Percentiles rank a stretch among this genome's conserved stretches.
phyloP scores from a whole-genome alignment of 2,329 filamentous ascomycete species.

The Fusarium incarnatum region DNA sequence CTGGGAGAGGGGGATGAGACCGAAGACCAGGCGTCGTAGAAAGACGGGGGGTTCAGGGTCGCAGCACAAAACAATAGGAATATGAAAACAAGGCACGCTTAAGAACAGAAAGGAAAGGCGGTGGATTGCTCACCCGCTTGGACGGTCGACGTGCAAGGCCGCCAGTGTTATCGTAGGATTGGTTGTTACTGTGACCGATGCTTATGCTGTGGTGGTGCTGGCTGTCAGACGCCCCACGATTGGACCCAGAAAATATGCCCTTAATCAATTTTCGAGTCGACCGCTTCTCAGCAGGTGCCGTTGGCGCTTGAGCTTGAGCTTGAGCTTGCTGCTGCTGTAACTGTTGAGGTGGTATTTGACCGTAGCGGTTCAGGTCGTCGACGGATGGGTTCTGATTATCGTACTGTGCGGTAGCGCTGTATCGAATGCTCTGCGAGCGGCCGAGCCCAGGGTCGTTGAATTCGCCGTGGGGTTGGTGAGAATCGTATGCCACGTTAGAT shows the following conservation, averaged over 20 bases:
- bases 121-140: conserved; percentile 65
- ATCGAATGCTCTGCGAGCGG: conserved; percentile 66
- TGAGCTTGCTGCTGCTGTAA: conserved; percentile 49
- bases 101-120: conserved; percentile 53
- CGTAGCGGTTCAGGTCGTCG: conserved; percentile 54
- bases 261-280: conserved; percentile 66
- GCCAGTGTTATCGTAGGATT: conserved; percentile 61
- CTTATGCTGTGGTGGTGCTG: conserved; percentile 48
- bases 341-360: conserved; percentile 42
- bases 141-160: conserved; percentile 66
- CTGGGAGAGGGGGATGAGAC: conserved; percentile 26
- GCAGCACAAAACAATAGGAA: conserved; percentile 23
- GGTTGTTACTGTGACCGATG: conserved; percentile 45
- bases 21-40: conserved; percentile 13
- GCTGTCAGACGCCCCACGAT: conserved; percentile 45
- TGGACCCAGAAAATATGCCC: conserved; percentile 62
- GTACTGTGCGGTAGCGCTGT: conserved; percentile 52
- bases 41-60: conserved; percentile 28
- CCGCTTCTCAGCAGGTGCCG: conserved; percentile 56
- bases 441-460: conserved; percentile 58
- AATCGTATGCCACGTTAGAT: conserved; percentile 48
- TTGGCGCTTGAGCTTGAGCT: conserved; percentile 46
- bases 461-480: conserved; percentile 55
- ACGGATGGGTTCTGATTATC: conserved; percentile 54
- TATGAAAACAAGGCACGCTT: conserved; percentile 52